Evolutionary conservation across 768 basidiomycete genomes (phyloP).

Genomic region (Artomyces pyxidatus): DNA sequence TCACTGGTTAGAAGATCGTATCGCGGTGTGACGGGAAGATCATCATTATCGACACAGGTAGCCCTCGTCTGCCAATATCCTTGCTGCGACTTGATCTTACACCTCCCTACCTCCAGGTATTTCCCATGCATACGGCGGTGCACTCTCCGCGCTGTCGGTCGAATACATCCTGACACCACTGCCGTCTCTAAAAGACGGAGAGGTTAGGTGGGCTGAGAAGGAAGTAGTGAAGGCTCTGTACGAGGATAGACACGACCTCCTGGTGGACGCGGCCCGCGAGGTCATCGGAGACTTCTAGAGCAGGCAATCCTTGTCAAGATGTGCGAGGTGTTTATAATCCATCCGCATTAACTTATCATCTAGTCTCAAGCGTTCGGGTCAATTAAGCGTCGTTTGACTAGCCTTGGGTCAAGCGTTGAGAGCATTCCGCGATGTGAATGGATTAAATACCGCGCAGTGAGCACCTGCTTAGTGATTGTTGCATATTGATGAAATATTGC

Average conservation of each 20-base stretch:
- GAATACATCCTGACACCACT: conserved; percentile 73
- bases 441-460: too few relatives aligned
- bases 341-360: not conserved
- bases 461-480: too few relatives aligned
- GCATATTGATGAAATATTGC: too few relatives aligned
- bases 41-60: conserved; percentile 93
- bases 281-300: conserved; percentile 3
- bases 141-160: conserved; percentile 80
- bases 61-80: not conserved
- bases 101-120: conserved; percentile 57
- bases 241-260: conserved; percentile 37
- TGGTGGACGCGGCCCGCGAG: conserved; percentile 32
- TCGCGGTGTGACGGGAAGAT: conserved; percentile 87
- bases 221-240: conserved; percentile 67
- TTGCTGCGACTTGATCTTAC: not conserved
- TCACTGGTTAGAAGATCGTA: conserved; percentile 51
- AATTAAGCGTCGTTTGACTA: too few relatives aligned
- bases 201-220: conserved; percentile 46
- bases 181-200: conserved; percentile 19
- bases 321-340: too few relatives aligned
- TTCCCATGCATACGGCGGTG: conserved; percentile 92
- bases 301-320: too few relatives aligned
- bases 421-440: too few relatives aligned
- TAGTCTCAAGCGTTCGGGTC: too few relatives aligned
- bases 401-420: too few relatives aligned